Evolutionary conservation across 306 rosid genomes (phyloP), one percentile per base, ranked within the genome.

Genomic region (Myrica gale): DNA sequence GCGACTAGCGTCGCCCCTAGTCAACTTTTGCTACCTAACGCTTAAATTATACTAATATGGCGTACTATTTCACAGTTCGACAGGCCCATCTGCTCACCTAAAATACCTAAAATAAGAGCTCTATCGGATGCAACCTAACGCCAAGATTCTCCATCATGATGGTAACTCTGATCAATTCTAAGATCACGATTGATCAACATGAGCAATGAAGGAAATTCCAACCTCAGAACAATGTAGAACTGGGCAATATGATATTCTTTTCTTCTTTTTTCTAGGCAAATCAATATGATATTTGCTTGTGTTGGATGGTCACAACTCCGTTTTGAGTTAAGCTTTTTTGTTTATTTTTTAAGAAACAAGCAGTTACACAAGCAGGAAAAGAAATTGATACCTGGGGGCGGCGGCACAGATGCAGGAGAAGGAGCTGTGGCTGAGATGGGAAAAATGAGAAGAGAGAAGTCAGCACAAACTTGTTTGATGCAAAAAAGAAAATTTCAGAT

Each of bases 391-490:
- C 81, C 81, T 77, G 75, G 19, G 41, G 74, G 46, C 9, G 79
- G 21, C 2, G 58, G 44, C 17, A 6, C 63, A 21, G 60, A 32
- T 5, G 44, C 0, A n/a, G 81, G 75, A 69, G 74, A 52, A 4
- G 23, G 16, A n/a, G 39, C 57, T 23, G 86, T 74, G 17, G 71
- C 85, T 78, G 83, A 6, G 69, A 15, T 7, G 8, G 69, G 50
- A 41, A 65, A n/a, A 41, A 41, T 16, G 6, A 41, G 21, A n/a
- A 17, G 32, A 61, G 1, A 61, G n/a, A 61, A 7, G 42, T 39
- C 1, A 13, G n/a, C 16, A 62, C 1, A 32, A 74, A 61, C 3
- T 51, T 19, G 43, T 46, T 13, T 7, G 45, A 41, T 7, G 32
- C 19, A 55, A 15, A 6, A 6, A n/a, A 41, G 26, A 0, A 65